Evolutionary conservation across 176 grass and related monocot genomes (phyloP), one percentile per base, ranked within the genome.

Genomic region (Phoenix roebelenii): DNA sequence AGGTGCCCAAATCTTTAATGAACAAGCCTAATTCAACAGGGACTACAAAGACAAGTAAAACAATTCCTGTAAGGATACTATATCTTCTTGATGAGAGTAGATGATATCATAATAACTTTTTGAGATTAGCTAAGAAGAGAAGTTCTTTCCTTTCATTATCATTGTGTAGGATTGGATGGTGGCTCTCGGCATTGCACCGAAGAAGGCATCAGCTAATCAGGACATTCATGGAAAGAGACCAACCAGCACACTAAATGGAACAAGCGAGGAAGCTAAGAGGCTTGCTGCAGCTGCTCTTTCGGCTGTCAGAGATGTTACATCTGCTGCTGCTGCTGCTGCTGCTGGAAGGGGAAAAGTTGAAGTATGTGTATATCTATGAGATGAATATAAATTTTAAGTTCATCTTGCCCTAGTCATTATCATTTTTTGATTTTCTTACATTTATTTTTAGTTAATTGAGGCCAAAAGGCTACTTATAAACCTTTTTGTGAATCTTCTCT

Each of bases 261-360:
- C 66, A 52, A 82, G 67, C 16, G 85, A 86, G 74, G 76, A 93
- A 51, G 67, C 85, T 51, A 98, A 98, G 83, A 77, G 60, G 59
- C 71, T 92, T 80, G 94, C 94, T 18, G 85, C 94, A 49, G 73
- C 69, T 54, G 94, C 92, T 65, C 77, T 97, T 78, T 77, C 87
- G 32, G 92, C 92, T 66, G 92, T 79, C 22, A 87, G 71, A 85
- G 83, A 89, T 68, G 65, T 76, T 64, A 56, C 78, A 52, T 15
- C 25, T 26, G 62, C 67, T 0, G 65, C 74, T 63, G 74, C 82
- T 72, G 94, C 25, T 26, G 62, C 67, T 0, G 65, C 74, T 63
- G 74, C 82, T 72, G 94, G 81, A 69, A 83, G 74, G 76, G 94
- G 94, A 54, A 98, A 97, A 83, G 73, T 98, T 23, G 87, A 89